Evolutionary conservation across 768 basidiomycete genomes (phyloP).

Genomic region (Hortiboletus flavorubellus): DNA sequence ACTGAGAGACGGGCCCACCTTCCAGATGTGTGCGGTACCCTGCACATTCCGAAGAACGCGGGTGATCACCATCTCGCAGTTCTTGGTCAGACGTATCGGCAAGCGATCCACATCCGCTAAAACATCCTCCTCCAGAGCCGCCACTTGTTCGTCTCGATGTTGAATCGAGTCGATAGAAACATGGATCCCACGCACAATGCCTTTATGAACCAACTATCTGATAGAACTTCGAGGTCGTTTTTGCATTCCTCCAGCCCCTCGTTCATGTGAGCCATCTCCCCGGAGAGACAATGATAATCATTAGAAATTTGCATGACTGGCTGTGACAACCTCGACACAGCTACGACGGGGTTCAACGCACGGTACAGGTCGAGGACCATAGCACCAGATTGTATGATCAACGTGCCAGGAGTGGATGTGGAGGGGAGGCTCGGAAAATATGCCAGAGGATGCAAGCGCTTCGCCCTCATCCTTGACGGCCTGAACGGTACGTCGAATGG

Average conservation of each 20-base stretch:
- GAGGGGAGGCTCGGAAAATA: constrained; percentile 41
- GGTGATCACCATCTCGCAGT: constrained; percentile 67
- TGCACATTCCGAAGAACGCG: constrained; percentile 63
- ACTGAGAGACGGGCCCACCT: constrained; percentile 45
- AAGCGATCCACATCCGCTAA: constrained; percentile 57
- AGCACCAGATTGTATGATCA: constrained; percentile 59
- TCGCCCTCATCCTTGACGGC: constrained; percentile 65
- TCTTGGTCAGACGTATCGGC: constrained; percentile 65
- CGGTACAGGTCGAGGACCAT: constrained; percentile 75
- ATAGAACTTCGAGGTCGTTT: constrained; percentile 48
- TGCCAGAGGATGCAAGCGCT: constrained; percentile 54
- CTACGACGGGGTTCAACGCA: constrained; percentile 70
- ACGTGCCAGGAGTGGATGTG: constrained; percentile 42
- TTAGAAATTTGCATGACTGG: constrained; percentile 79
- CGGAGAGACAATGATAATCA: constrained; percentile 67
- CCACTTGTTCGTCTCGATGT: constrained; percentile 23
- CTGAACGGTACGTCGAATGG: constrained; percentile 49
- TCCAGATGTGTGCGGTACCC: constrained; percentile 60
- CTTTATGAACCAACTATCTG: constrained; percentile 65
- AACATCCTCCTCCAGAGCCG: constrained; percentile 38
- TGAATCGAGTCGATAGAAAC: background rate
- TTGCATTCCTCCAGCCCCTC: constrained; percentile 47
- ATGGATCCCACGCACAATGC: constrained; percentile 50
- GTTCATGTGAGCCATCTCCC: constrained; percentile 40
- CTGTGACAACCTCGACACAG: constrained; percentile 43